Evolutionary conservation across 2,329 filamentous ascomycete species (phyloP).

Genomic region (Epichloe sp.): DNA sequence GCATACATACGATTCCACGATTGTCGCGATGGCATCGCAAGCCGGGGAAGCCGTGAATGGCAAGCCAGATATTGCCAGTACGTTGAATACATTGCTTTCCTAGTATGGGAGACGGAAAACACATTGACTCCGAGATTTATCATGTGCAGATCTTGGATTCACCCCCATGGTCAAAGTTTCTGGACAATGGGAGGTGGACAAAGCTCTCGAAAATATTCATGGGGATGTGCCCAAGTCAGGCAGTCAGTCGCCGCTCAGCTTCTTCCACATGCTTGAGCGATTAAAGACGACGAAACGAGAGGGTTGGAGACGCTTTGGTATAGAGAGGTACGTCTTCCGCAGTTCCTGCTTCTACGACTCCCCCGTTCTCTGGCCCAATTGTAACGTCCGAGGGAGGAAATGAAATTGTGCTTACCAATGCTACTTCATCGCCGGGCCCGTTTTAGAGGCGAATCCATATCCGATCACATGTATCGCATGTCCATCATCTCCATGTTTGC

Average conservation of each 20-base stretch:
- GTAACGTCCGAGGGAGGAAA: too few relatives aligned
- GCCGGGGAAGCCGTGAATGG: constrained; percentile 10
- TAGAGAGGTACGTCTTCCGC: constrained; percentile 35
- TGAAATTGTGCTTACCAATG: not conserved
- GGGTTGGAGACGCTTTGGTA: constrained; percentile 84
- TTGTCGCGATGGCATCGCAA: constrained; percentile 17
- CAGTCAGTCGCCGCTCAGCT: constrained; percentile 65
- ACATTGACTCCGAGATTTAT: not conserved
- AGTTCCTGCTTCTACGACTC: not conserved
- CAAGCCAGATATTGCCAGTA: constrained; percentile 14
- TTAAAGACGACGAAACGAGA: constrained; percentile 95
- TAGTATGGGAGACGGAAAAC: too few relatives aligned
- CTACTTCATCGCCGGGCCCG: not conserved
- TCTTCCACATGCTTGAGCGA: constrained; percentile 88
- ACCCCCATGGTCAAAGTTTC: constrained; percentile 26
- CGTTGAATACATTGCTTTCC: not conserved
- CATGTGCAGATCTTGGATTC: constrained; percentile 18
- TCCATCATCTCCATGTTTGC: constrained; percentile 89
- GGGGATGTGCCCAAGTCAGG: constrained; percentile 40
- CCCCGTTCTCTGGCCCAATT: too few relatives aligned
- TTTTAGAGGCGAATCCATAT: constrained; percentile 69
- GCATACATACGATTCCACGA: not conserved
- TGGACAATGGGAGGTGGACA: constrained; percentile 41
- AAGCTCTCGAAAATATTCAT: constrained; percentile 52
- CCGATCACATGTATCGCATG: constrained; percentile 99